Base-by-base conservation (phyloP, 441 rosid genomes). In the Dalechampia spathulata region DNA sequence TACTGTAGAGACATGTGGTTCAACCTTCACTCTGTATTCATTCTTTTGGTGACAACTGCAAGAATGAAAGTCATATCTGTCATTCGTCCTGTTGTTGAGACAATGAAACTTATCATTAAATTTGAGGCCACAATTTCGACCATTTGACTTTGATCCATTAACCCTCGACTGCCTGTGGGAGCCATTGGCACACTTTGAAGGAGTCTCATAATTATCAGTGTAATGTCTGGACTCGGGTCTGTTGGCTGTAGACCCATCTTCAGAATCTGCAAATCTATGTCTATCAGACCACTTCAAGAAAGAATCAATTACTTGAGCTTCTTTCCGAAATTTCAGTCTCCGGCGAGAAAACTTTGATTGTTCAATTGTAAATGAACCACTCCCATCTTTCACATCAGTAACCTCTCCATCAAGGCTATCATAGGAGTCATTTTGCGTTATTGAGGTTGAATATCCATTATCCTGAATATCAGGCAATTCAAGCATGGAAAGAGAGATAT, bases 221-320 rank as follows among this genome's bases (percentile, higher is more conserved):
- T 63, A 66, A 69, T 66, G 72, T 72, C 85, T 79, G 52, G 79
- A 72, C 72, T 80, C 85, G 3, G 80, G 62, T 52, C 79, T 82
- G 73, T 66, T 68, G 57, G 49, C 78, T 57, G 23, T 41, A 52
- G 74, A 60, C 74, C 78, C 70, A 72, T 71, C 77, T 64, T 78
- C 92, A 10, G 83, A 72, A 64, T 64, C 64, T 34, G 78, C 53
- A 59, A 63, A 73, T 56, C 85, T 76, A 36, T 71, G 67, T 45
- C 78, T 81, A 47, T 82, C 96, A 59, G 81, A 70, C 92, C 87
- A 78, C 68, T 80, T 80, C 62, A 71, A 40, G 37, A 80, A 65
- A 55, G 78, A 61, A 72, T 87, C 83, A 45, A 64, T n/a, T n/a
- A n/a, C 65, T 48, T 68, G 83, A 58, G 58, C 64, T 60, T 85